These are phyloP conservation scores for Phytopythium sindhum DNA, from an alignment of 352 stramenopile species.

Conservation along the genomic window DNA sequence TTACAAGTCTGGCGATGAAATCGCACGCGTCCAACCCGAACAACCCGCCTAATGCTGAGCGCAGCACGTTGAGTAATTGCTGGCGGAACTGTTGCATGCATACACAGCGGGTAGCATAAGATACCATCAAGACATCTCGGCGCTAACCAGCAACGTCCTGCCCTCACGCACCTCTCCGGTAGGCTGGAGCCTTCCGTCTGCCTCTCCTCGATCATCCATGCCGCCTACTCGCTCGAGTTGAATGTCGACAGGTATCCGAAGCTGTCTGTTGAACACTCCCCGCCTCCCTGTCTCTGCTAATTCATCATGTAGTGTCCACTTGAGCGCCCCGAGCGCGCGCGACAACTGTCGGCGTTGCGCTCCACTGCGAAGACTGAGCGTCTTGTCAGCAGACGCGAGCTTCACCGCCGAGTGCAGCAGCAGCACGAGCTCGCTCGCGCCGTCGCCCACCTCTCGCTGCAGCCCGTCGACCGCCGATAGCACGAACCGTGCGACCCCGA, in stretches of 20 bases:
- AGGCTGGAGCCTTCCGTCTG: background rate
- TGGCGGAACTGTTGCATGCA: conserved; percentile 23
- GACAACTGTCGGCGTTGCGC: conserved; percentile 22
- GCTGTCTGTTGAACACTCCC: too few relatives aligned
- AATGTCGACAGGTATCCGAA: background rate
- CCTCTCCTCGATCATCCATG: background rate
- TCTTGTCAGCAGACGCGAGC: background rate
- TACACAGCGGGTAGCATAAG: background rate
- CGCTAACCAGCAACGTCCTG: too few relatives aligned
- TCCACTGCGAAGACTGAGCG: background rate
- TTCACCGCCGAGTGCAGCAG: conserved; percentile 34
- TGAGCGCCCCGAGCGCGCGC: conserved; percentile 30
- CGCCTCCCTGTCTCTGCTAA: conserved; percentile 5
- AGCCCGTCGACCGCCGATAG: conserved; percentile 47
- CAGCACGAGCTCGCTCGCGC: conserved; percentile 55
- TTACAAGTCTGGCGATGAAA: conserved; percentile 34
- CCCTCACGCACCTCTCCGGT: background rate
- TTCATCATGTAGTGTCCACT: conserved; percentile 26
- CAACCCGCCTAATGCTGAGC: conserved; percentile 31
- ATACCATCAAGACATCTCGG: background rate
- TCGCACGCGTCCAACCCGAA: conserved; percentile 25
- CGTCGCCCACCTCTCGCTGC: conserved; percentile 50
- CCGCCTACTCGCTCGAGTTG: background rate
- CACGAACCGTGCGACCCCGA: conserved; percentile 37
- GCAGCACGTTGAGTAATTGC: conserved; percentile 23